These are phyloP conservation scores for Penicillium sp. DNA, from an alignment of 2,329 filamentous ascomycete species.

Conservation along the genomic window DNA sequence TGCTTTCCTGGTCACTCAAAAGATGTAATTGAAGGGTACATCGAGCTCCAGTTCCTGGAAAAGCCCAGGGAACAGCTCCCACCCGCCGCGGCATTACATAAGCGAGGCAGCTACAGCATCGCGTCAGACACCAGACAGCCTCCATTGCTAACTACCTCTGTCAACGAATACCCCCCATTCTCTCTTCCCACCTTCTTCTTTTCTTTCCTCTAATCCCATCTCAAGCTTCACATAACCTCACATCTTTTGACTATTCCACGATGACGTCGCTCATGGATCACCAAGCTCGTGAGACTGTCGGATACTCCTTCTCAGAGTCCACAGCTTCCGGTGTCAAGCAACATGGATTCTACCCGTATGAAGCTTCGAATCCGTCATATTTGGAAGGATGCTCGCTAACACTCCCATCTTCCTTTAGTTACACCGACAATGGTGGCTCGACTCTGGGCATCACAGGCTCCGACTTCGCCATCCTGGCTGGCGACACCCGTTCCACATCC, in stretches of 20 bases:
- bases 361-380: constrained; percentile 5
- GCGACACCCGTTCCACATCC: constrained; percentile 92
- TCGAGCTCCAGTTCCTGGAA: not conserved
- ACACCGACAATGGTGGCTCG: constrained; percentile 97
- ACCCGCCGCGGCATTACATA: constrained; percentile 36
- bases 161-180: constrained; percentile 18
- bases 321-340: constrained; percentile 58
- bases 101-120: constrained; percentile 47
- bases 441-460: constrained; percentile 92
- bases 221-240: not conserved
- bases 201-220: not conserved
- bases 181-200: constrained; percentile 13
- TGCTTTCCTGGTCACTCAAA: not conserved
- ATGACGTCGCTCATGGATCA: constrained; percentile 63
- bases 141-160: constrained; percentile 20
- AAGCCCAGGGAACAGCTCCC: constrained; percentile 2
- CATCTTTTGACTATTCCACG: constrained; percentile 26
- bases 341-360: constrained; percentile 93
- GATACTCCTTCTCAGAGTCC: constrained; percentile 65
- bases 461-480: constrained; percentile 95
- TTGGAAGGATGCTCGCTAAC: constrained; percentile 20
- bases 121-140: constrained; percentile 40
- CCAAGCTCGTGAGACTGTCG: constrained; percentile 58
- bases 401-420: constrained; percentile 52
- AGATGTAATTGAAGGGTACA: not conserved